A percentile compares a stretch with the other conserved stretches of the same genome.
phyloP scores from a whole-genome alignment of 2,329 filamentous ascomycete species.

The Exophiala oligosperma region DNA sequence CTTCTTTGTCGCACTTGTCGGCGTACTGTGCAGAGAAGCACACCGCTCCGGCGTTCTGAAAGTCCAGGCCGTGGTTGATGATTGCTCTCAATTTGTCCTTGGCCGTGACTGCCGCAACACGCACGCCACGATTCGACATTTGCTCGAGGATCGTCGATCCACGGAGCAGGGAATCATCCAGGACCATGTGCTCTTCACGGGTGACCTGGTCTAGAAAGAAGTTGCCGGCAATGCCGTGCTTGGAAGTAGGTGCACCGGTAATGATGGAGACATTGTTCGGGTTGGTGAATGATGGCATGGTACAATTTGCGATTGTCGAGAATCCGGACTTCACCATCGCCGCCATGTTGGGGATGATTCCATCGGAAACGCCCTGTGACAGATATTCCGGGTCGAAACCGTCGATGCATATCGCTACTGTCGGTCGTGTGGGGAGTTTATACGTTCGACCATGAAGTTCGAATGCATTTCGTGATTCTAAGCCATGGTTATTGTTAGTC shows the following conservation, averaged over 20 bases:
- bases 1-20: slow-evolving; percentile 32
- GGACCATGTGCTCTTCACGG: slow-evolving; percentile 43
- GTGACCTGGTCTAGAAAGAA: slow-evolving; percentile 45
- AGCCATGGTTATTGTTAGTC: no score
- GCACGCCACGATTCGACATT: slow-evolving; percentile 40
- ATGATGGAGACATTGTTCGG: slow-evolving; percentile 50
- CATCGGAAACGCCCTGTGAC: slow-evolving; percentile 35
- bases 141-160: slow-evolving; percentile 45
- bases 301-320: slow-evolving; percentile 39
- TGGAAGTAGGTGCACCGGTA: slow-evolving; percentile 41
- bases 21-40: slow-evolving; percentile 44
- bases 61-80: slow-evolving; percentile 38
- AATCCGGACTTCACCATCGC: slow-evolving; percentile 39
- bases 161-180: slow-evolving; percentile 42
- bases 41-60: slow-evolving; percentile 31
- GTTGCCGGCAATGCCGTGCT: slow-evolving; percentile 47
- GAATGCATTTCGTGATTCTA: slow-evolving; percentile 26
- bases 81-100: slow-evolving; percentile 48
- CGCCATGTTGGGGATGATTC: slow-evolving; percentile 38
- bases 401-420: slow-evolving; percentile 45
- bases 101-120: slow-evolving; percentile 46
- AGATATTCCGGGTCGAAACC: slow-evolving; percentile 48
- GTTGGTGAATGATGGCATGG: slow-evolving; percentile 49
- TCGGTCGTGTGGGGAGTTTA: slow-evolving; percentile 36
- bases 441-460: slow-evolving; percentile 36